These are phyloP conservation scores for Sanchytrium tribonematis DNA, from an alignment of 371 early-diverging fungal species.

Conservation along the genomic window DNA sequence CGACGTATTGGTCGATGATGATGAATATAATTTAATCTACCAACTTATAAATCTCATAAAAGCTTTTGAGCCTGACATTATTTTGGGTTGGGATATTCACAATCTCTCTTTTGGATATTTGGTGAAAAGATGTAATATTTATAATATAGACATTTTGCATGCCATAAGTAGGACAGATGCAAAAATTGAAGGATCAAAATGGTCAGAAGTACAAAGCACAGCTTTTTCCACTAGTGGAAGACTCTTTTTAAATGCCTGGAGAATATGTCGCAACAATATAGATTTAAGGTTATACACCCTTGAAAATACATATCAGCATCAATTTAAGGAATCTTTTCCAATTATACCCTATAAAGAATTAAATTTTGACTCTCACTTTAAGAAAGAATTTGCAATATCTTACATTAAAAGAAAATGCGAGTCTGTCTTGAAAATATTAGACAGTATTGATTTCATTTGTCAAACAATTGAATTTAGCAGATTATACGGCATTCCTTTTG, in stretches of 20 bases:
- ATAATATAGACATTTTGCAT: neutral
- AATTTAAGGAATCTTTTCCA: conserved; percentile 27
- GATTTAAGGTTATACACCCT: conserved; percentile 40
- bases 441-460: neutral
- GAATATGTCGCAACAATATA: conserved; percentile 38
- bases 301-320: conserved; percentile 35
- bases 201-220: conserved; percentile 6
- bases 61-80: conserved; percentile 47
- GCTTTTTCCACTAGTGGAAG: conserved; percentile 34
- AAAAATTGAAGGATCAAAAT: neutral
- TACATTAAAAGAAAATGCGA: neutral
- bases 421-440: neutral
- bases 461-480: conserved; percentile 41
- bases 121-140: conserved; percentile 23
- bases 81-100: conserved; percentile 58
- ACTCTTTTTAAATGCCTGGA: conserved; percentile 61
- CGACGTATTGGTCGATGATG: neutral
- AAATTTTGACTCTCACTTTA: neutral
- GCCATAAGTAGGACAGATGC: neutral
- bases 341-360: conserved; percentile 3
- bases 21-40: conserved; percentile 15
- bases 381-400: neutral
- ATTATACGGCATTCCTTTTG: conserved; percentile 59
- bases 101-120: conserved; percentile 60
- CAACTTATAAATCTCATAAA: conserved; percentile 20